A percentile compares a stretch with the other conserved stretches of the same genome.
These are phyloP conservation scores for Ilyonectria destructans DNA, from an alignment of 2,329 filamentous ascomycete species.

Conservation along the genomic window DNA sequence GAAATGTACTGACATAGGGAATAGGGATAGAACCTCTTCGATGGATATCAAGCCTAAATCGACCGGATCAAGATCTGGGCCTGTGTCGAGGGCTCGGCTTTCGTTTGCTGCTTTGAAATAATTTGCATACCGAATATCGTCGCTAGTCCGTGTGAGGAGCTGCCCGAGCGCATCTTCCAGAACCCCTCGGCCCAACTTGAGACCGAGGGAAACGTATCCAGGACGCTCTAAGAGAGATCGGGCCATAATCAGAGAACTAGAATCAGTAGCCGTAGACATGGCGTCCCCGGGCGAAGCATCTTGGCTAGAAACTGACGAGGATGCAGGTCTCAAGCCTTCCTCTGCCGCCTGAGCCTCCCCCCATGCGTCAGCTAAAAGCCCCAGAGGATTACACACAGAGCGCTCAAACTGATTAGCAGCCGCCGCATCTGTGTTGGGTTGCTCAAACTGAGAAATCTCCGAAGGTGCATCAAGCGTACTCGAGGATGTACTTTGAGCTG, in stretches of 20 bases:
- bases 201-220: constrained; percentile 3
- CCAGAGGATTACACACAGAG: not conserved
- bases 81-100: not conserved
- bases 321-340: not conserved
- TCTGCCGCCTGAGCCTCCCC: constrained; percentile 1
- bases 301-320: not conserved
- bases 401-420: not conserved
- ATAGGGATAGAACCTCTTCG: not conserved
- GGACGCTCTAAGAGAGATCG: not conserved
- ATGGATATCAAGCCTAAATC: not conserved
- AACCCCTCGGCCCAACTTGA: not conserved
- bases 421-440: no score
- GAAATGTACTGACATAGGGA: not conserved
- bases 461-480: no score
- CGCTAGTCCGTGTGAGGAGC: not conserved
- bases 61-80: constrained; percentile 1
- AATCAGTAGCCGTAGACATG: not conserved
- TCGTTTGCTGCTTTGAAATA: not conserved
- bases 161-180: not conserved
- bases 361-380: not conserved
- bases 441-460: no score
- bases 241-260: not conserved
- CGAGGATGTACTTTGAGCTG: constrained; percentile 1
- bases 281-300: not conserved
- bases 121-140: not conserved